Percentiles rank a stretch among this genome's conserved stretches.
phyloP scores from a whole-genome alignment of 345 rosid genomes.

The Acer campestre region DNA sequence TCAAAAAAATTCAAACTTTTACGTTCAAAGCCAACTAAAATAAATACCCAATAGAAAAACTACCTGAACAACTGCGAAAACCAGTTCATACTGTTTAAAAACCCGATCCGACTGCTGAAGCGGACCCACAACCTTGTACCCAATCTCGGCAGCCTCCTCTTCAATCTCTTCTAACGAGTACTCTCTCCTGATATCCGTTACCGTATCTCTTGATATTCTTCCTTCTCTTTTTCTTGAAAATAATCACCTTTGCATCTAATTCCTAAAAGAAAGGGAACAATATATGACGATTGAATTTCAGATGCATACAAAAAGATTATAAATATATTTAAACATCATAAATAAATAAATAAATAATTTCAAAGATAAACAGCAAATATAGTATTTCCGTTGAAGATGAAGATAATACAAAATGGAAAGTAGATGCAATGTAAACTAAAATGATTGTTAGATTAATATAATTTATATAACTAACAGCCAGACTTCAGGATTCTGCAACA shows the following conservation, averaged over 20 bases:
- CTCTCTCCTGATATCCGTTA: slow-evolving; percentile 44
- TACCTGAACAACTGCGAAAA: slow-evolving; percentile 93
- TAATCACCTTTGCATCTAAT: slow-evolving; percentile 89
- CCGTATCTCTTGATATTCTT: slow-evolving; percentile 47
- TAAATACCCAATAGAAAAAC: slow-evolving; percentile 3
- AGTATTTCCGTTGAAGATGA: background rate
- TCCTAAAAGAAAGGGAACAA: slow-evolving; percentile 52
- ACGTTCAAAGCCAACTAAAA: background rate
- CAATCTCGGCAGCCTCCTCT: slow-evolving; percentile 78
- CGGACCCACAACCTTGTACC: slow-evolving; percentile 77
- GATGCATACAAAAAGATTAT: background rate
- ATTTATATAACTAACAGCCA: background rate
- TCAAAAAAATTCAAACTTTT: slow-evolving; percentile 3
- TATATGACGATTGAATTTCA: background rate
- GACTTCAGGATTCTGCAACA: background rate
- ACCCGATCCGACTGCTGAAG: slow-evolving; percentile 55
- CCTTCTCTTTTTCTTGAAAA: slow-evolving; percentile 90
- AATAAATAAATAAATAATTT: background rate
- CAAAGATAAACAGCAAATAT: background rate
- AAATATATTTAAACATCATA: background rate
- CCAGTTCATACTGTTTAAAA: slow-evolving; percentile 73
- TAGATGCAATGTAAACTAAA: background rate
- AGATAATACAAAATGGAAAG: background rate
- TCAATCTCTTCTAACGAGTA: slow-evolving; percentile 73
- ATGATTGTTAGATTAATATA: background rate